Percentiles rank a stretch among this genome's conserved stretches.
phyloP scores from a whole-genome alignment of 2,329 filamentous ascomycete genomes.

The Xylaria sp. region DNA sequence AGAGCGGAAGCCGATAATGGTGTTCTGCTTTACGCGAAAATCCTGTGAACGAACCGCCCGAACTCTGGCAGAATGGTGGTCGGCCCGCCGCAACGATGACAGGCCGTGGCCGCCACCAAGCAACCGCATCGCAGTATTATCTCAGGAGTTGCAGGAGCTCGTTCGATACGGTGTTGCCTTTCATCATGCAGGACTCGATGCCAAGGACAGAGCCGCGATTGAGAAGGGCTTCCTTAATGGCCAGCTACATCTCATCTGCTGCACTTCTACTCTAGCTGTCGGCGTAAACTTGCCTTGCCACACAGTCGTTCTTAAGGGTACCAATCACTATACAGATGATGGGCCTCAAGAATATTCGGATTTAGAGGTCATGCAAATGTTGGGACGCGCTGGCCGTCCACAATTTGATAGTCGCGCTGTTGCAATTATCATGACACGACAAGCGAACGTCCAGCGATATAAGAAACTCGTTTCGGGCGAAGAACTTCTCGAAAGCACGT shows the following conservation, averaged over 20 bases:
- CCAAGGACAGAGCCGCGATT: conserved; percentile 70
- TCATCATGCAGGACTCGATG: conserved; percentile 81
- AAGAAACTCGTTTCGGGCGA: conserved; percentile 78
- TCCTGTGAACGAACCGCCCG: conserved; percentile 76
- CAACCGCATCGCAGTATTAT: conserved; percentile 61
- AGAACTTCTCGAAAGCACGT: conserved; percentile 78
- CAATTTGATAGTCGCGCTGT: conserved; percentile 82
- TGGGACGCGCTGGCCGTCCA: conserved; percentile 83
- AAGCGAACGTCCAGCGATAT: conserved; percentile 72
- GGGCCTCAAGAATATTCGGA: conserved; percentile 78
- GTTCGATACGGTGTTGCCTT: conserved; percentile 74
- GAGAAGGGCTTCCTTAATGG: conserved; percentile 76
- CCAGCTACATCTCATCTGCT: conserved; percentile 83
- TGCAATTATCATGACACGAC: conserved; percentile 82
- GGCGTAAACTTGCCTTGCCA: conserved; percentile 87
- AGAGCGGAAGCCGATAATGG: conserved; percentile 78
- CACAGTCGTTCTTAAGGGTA: conserved; percentile 85
- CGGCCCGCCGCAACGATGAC: conserved; percentile 58
- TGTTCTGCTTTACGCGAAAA: conserved; percentile 84
- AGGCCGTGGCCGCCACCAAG: conserved; percentile 73
- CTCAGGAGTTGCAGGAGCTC: conserved; percentile 67
- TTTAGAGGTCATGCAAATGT: conserved; percentile 90
- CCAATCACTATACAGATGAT: conserved; percentile 71
- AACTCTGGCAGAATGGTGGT: conserved; percentile 74
- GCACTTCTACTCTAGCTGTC: conserved; percentile 85